These are phyloP conservation scores for Fusarium sp. DNA, from an alignment of 2,329 filamentous ascomycete genomes.

Conservation along the genomic window DNA sequence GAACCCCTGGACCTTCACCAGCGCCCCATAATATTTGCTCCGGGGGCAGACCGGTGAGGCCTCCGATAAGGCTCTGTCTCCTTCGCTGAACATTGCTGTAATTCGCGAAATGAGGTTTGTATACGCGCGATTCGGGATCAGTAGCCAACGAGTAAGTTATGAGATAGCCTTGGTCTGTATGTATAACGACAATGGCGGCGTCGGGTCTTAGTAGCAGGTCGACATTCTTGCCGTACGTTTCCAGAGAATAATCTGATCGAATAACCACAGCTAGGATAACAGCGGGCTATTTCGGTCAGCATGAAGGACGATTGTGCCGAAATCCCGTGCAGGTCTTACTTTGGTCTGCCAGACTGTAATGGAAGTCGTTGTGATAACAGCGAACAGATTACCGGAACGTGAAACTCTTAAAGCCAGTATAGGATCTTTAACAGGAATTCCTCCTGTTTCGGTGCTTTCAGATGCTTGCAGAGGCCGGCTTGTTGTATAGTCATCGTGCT, in stretches of 20 bases:
- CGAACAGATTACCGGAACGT: slow-evolving; percentile 84
- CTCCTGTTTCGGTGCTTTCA: slow-evolving; percentile 42
- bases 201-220: slow-evolving; percentile 90
- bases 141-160: slow-evolving; percentile 94
- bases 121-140: slow-evolving; percentile 84
- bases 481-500: slow-evolving; percentile 60
- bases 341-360: slow-evolving; percentile 98
- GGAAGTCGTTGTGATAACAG: slow-evolving; percentile 84
- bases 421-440: slow-evolving; percentile 67
- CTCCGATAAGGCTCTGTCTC: slow-evolving; percentile 70
- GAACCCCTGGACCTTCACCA: slow-evolving; percentile 84
- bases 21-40: slow-evolving; percentile 77
- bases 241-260: slow-evolving; percentile 82
- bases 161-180: slow-evolving; percentile 85
- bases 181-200: slow-evolving; percentile 90
- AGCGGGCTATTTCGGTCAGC: slow-evolving; percentile 72
- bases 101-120: slow-evolving; percentile 82
- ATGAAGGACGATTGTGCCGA: not conserved
- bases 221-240: slow-evolving; percentile 86
- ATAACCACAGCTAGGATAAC: slow-evolving; percentile 87
- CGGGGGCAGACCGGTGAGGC: slow-evolving; percentile 64
- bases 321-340: slow-evolving; percentile 61
- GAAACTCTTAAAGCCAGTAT: slow-evolving; percentile 82
- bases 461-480: slow-evolving; percentile 41
- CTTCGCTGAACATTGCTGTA: slow-evolving; percentile 72